A percentile compares a stretch with the other conserved stretches of the same genome.
Conservation (phyloP, 2,329 filamentous ascomycete species). For the Fusarium temperatum region DNA sequence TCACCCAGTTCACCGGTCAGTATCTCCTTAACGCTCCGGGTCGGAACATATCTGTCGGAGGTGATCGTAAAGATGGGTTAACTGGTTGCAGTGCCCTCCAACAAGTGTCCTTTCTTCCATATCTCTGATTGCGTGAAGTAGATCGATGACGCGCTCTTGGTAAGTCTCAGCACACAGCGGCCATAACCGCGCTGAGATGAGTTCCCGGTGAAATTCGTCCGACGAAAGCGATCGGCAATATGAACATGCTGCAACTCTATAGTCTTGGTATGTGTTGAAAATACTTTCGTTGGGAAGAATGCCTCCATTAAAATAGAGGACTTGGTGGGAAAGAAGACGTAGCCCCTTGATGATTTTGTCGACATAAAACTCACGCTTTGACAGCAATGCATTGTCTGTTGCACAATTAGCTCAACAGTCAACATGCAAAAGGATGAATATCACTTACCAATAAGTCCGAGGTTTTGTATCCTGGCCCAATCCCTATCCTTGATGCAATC, state of each 20-base stretch:
- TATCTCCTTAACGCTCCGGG: background rate
- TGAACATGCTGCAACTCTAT: conserved; percentile 13
- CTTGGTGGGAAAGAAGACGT: conserved; percentile 18
- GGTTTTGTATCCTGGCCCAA: background rate
- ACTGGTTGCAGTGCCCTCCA: conserved; percentile 11
- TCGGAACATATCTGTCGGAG: background rate
- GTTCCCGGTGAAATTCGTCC: background rate
- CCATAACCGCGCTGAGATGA: conserved; percentile 10
- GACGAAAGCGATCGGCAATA: conserved; percentile 2
- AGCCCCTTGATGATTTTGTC: conserved; percentile 9
- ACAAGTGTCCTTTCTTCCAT: background rate
- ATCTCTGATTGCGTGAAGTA: conserved; percentile 1
- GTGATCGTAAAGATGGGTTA: conserved; percentile 12
- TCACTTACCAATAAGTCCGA: conserved; percentile 6
- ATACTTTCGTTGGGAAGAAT: conserved; percentile 9
- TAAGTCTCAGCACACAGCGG: background rate
- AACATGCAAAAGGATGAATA: no score
- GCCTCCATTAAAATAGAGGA: conserved; percentile 5
- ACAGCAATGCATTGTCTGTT: conserved; percentile 4
- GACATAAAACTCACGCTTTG: background rate
- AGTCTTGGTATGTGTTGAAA: background rate
- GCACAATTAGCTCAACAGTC: background rate
- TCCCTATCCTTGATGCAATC: background rate
- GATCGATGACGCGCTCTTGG: background rate
- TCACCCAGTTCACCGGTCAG: background rate